A percentile compares a stretch with the other conserved stretches of the same genome.
Conservation (phyloP, 148 eudicot genomes). For the Camellia sinensis region DNA sequence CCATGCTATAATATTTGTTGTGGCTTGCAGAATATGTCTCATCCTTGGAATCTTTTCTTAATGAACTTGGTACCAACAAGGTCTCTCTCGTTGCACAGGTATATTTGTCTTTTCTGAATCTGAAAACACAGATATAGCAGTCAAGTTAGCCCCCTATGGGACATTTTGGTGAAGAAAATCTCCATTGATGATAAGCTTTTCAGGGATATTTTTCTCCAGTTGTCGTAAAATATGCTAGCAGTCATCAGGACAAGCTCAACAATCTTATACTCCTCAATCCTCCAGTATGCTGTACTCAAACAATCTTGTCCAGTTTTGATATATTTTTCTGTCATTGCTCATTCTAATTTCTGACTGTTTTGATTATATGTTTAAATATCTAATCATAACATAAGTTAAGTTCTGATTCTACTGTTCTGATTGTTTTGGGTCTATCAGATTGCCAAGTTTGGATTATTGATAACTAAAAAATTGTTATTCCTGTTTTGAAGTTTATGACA, state of each 20-base stretch:
- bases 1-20: not conserved
- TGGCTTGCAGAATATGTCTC: slow-evolving; percentile 67
- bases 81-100: slow-evolving; percentile 89
- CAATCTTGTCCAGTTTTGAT: not conserved
- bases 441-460: not conserved
- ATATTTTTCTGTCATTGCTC: not conserved
- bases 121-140: not conserved
- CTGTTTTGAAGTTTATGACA: not conserved
- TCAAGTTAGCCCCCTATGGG: not conserved
- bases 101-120: slow-evolving; percentile 8
- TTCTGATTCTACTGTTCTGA: not conserved
- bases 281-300: slow-evolving; percentile 53
- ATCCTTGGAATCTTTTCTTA: slow-evolving; percentile 70
- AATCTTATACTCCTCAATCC: slow-evolving; percentile 90
- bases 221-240: slow-evolving; percentile 82
- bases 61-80: slow-evolving; percentile 57
- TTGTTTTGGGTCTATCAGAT: not conserved
- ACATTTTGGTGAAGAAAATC: not conserved
- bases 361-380: not conserved
- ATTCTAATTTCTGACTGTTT: slow-evolving; percentile 5
- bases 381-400: not conserved
- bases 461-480: not conserved
- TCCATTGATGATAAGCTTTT: slow-evolving; percentile 16
- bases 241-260: slow-evolving; percentile 71
- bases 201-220: slow-evolving; percentile 92